phyloP scores from a whole-genome alignment of 148 eudicot species.

The Silene latifolia region DNA sequence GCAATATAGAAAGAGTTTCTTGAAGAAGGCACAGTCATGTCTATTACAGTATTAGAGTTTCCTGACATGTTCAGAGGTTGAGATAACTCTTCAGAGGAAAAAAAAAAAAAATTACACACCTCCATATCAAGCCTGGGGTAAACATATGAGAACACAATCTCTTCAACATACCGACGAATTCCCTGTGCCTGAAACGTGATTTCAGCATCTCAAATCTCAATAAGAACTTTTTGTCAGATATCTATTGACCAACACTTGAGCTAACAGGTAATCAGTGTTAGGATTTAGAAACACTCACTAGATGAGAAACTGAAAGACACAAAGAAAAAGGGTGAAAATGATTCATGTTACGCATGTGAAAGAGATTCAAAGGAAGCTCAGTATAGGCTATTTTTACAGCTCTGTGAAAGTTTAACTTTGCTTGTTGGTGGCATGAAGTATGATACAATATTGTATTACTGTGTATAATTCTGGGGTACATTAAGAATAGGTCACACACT shows the following conservation, averaged over 20 bases:
- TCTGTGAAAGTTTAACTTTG: no score
- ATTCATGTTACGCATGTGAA: neutral
- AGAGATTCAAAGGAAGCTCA: neutral
- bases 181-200: conserved; percentile 50
- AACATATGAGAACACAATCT: conserved; percentile 68
- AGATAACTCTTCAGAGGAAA: neutral
- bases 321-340: neutral
- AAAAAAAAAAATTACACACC: conserved; percentile 39
- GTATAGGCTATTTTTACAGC: neutral
- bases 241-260: neutral
- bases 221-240: neutral
- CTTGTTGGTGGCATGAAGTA: no score
- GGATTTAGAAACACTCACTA: neutral
- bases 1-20: conserved; percentile 21
- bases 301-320: neutral
- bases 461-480: neutral
- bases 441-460: neutral
- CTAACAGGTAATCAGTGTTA: neutral
- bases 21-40: neutral
- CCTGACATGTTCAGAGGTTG: neutral
- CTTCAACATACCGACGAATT: conserved; percentile 74
- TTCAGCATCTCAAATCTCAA: neutral
- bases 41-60: neutral
- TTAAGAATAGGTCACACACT: neutral
- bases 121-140: conserved; percentile 96